phyloP scores from a whole-genome alignment of 1,284 basidiomycete species.

The Serendipita sp. region DNA sequence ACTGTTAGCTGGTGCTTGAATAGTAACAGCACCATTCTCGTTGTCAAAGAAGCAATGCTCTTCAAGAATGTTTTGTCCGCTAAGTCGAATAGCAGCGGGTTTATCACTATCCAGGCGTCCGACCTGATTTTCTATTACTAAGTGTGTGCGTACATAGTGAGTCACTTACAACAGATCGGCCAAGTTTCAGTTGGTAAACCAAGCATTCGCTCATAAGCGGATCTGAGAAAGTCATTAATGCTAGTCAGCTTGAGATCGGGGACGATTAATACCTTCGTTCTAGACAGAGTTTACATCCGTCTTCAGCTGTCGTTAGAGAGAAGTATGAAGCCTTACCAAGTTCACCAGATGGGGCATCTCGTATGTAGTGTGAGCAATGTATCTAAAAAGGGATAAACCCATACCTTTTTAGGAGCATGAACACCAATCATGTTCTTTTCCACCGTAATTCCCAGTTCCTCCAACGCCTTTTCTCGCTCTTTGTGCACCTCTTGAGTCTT shows the following conservation, averaged over 20 bases:
- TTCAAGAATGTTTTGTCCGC: slow-evolving; percentile 80
- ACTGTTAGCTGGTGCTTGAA: slow-evolving; percentile 65
- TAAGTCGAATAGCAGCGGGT: slow-evolving; percentile 79
- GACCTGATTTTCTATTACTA: slow-evolving; percentile 33
- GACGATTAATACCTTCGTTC: slow-evolving; percentile 58
- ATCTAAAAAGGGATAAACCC: slow-evolving; percentile 15
- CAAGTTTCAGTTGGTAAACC: slow-evolving; percentile 88
- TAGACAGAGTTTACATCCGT: slow-evolving; percentile 21
- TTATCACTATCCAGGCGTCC: slow-evolving; percentile 71
- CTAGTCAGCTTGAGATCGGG: background rate
- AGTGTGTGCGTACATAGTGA: background rate
- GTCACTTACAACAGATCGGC: slow-evolving; percentile 53
- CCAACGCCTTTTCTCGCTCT: slow-evolving; percentile 90
- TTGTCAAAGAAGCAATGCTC: slow-evolving; percentile 91
- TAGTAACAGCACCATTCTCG: slow-evolving; percentile 67
- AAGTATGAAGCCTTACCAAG: slow-evolving; percentile 40
- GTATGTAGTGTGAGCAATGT: slow-evolving; percentile 8
- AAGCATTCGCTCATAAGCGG: slow-evolving; percentile 84
- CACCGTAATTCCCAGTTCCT: slow-evolving; percentile 93
- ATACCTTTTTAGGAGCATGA: slow-evolving; percentile 93
- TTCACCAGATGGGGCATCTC: slow-evolving; percentile 93
- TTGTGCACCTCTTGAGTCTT: slow-evolving; percentile 91
- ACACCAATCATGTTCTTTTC: slow-evolving; percentile 93
- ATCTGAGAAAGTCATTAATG: slow-evolving; percentile 28
- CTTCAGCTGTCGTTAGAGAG: slow-evolving; percentile 6